Evolutionary conservation across 352 stramenopile species (phyloP).

Genomic region (Labyrinthula sp.): DNA sequence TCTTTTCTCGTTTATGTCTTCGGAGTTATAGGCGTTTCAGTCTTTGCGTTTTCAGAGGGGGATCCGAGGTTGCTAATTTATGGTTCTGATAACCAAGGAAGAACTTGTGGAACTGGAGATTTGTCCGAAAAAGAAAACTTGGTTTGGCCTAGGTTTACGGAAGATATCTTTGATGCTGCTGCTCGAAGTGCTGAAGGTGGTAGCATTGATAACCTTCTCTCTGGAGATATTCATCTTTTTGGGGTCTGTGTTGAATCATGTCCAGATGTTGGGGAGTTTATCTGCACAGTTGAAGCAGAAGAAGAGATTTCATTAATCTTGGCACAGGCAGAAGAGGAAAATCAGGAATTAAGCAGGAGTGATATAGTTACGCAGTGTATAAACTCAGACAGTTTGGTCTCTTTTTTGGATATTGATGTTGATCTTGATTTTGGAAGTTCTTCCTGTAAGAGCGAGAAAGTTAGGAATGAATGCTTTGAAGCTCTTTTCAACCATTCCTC

Average conservation of each 20-base stretch:
- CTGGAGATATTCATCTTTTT: no score
- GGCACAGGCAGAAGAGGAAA: no score
- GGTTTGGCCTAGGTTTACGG: constrained; percentile 8
- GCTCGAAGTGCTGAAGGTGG: background rate
- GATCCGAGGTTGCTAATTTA: constrained; percentile 18
- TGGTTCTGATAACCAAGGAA: constrained; percentile 9
- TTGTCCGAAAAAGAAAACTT: constrained; percentile 4
- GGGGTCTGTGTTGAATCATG: constrained; percentile 11
- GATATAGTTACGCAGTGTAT: constrained; percentile 17
- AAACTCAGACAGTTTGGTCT: no score
- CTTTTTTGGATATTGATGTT: constrained; percentile 13
- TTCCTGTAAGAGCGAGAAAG: background rate
- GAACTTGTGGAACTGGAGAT: constrained; percentile 3
- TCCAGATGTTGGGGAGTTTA: constrained; percentile 15
- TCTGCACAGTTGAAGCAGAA: constrained; percentile 15
- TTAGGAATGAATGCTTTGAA: constrained; percentile 24
- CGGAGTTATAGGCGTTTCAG: constrained; percentile 11
- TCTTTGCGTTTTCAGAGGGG: constrained; percentile 4
- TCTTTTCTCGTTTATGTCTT: constrained; percentile 11
- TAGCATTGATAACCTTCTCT: background rate
- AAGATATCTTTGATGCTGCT: constrained; percentile 13
- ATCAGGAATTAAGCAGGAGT: no score
- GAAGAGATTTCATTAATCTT: background rate
- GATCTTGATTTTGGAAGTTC: no score
- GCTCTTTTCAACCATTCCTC: constrained; percentile 15